These are phyloP conservation scores for Mycena belliarum DNA, from an alignment of 768 basidiomycete species.

Conservation along the genomic window DNA sequence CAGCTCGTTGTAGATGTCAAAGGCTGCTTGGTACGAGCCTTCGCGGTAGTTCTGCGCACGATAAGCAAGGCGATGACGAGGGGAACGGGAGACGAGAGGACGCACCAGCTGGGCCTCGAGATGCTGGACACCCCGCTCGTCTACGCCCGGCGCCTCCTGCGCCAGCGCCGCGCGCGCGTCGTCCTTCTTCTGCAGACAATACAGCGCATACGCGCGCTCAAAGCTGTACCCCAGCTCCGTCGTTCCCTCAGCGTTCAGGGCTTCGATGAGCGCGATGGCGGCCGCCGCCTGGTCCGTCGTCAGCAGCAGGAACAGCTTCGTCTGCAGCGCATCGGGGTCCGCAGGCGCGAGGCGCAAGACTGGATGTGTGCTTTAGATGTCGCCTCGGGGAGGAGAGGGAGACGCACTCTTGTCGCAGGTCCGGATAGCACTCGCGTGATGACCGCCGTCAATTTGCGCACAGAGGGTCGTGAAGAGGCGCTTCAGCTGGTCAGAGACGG, in stretches of 20 bases:
- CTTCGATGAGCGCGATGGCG: conserved; percentile 64
- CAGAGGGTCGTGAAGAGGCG: conserved; percentile 76
- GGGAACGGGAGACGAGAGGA: conserved; percentile 6
- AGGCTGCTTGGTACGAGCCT: conserved; percentile 71
- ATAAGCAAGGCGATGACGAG: background rate
- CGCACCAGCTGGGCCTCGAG: conserved; percentile 88
- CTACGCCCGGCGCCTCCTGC: conserved; percentile 33
- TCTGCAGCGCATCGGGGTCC: conserved; percentile 74
- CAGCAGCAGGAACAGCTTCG: conserved; percentile 84
- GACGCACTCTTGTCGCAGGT: conserved; percentile 88
- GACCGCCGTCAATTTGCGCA: conserved; percentile 88
- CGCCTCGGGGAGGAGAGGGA: background rate
- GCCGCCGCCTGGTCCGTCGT: conserved; percentile 81
- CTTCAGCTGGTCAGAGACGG: conserved; percentile 43
- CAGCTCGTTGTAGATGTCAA: conserved; percentile 79
- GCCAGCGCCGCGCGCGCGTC: conserved; percentile 61
- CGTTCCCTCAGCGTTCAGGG: conserved; percentile 25
- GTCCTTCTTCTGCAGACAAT: conserved; percentile 75
- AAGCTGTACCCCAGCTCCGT: conserved; percentile 39
- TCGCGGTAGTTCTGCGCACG: conserved; percentile 68
- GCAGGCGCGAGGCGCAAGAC: conserved; percentile 70
- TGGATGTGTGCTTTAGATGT: conserved; percentile 30
- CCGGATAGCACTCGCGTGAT: conserved; percentile 83
- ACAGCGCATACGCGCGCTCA: conserved; percentile 82
- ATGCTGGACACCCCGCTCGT: conserved; percentile 68